These are phyloP conservation scores for Penicillium nucicola DNA, from an alignment of 495 filamentous ascomycete genomes.

Conservation along the genomic window DNA sequence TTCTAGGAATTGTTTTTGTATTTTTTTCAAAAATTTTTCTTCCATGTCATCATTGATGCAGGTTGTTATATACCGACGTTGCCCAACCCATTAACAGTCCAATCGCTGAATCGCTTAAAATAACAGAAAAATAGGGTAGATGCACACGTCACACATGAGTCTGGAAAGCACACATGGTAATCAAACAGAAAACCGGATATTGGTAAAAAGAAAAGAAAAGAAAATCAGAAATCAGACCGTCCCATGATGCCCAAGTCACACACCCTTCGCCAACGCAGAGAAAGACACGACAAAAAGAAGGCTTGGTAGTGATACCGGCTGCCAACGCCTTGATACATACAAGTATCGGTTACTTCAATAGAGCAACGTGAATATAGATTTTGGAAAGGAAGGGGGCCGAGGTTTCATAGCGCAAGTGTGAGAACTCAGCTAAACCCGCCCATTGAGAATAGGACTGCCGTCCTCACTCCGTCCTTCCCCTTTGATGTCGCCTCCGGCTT, in stretches of 20 bases:
- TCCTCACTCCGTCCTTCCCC: constrained; percentile 24
- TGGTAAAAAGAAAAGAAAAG: constrained; percentile 8
- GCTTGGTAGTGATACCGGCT: constrained; percentile 10
- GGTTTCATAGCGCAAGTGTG: constrained; percentile 8
- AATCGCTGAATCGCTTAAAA: constrained; percentile 20
- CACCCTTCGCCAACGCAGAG: constrained; percentile 14
- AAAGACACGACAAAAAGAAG: constrained; percentile 11
- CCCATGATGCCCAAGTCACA: constrained; percentile 14
- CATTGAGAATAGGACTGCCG: constrained; percentile 22
- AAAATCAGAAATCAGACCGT: constrained; percentile 14
- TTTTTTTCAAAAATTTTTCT: background rate
- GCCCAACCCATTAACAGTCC: constrained; percentile 17
- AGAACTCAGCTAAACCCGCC: constrained; percentile 8
- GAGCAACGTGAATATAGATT: constrained; percentile 4
- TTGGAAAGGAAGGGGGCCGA: background rate
- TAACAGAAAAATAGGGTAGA: constrained; percentile 18
- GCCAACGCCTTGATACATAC: constrained; percentile 20
- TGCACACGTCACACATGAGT: constrained; percentile 33
- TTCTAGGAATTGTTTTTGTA: too few species aligned
- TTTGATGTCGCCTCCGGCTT: constrained; percentile 12
- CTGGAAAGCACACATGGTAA: constrained; percentile 17
- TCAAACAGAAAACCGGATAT: constrained; percentile 15
- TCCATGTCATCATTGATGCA: constrained; percentile 3
- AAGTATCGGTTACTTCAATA: constrained; percentile 3
- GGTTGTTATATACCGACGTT: constrained; percentile 8